These are phyloP conservation scores for Globisporangium lucens DNA, from an alignment of 352 stramenopile genomes.

Conservation along the genomic window DNA sequence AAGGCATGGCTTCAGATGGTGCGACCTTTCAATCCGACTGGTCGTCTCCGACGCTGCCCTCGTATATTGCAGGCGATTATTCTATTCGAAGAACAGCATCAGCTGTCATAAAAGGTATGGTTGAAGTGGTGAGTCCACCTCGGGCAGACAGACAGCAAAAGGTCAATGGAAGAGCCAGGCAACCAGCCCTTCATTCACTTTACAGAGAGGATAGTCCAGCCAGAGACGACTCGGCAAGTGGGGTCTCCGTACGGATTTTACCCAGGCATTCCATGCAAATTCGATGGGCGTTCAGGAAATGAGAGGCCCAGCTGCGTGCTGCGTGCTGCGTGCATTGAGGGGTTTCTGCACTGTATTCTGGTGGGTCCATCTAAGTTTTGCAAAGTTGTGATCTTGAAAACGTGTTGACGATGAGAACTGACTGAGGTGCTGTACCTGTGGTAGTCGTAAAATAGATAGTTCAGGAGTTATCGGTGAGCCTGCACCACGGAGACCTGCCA, in stretches of 20 bases:
- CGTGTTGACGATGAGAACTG: background rate
- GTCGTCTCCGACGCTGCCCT: background rate
- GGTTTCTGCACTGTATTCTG: background rate
- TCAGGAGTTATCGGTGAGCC: too few relatives aligned
- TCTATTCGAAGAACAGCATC: background rate
- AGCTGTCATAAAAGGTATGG: background rate
- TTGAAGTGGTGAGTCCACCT: background rate
- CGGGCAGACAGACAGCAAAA: background rate
- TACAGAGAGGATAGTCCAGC: background rate
- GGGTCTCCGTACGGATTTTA: background rate
- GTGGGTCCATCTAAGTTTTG: background rate
- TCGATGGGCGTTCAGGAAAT: background rate
- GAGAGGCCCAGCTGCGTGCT: background rate
- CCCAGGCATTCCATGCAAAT: background rate
- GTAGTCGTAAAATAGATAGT: background rate
- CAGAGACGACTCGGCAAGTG: background rate
- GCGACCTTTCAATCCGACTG: slow-evolving; percentile 7
- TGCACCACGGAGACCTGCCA: too few relatives aligned
- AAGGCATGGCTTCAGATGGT: background rate
- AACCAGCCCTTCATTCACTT: background rate
- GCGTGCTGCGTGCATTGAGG: too few relatives aligned
- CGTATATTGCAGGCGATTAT: background rate
- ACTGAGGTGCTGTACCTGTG: background rate
- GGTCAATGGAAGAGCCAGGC: background rate
- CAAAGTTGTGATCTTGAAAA: background rate